A percentile compares a stretch with the other conserved stretches of the same genome.
phyloP scores from a whole-genome alignment of 176 grass and related monocot genomes.

The Alloteropsis semialata region DNA sequence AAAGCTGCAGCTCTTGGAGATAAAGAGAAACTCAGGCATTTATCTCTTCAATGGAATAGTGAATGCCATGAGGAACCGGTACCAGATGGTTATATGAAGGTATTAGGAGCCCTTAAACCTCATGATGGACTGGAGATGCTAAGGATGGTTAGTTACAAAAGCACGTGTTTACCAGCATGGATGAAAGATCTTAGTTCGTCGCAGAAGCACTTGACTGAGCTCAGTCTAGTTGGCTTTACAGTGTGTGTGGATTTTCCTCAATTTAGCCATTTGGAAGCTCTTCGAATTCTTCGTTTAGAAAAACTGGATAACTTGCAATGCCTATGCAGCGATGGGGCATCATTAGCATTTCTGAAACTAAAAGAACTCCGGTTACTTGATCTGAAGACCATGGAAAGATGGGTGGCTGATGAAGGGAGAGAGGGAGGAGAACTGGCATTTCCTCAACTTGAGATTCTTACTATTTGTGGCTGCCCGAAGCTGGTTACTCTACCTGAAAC shows the following conservation, averaged over 20 bases:
- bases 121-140: background rate
- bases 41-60: background rate
- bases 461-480: slow-evolving; percentile 16
- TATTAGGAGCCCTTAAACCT: slow-evolving; percentile 7
- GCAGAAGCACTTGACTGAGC: background rate
- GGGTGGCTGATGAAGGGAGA: background rate
- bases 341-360: background rate
- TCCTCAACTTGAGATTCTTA: background rate
- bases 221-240: background rate
- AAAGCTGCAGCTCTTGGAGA: background rate
- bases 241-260: slow-evolving; percentile 3
- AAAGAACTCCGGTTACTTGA: background rate
- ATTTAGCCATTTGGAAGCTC: background rate
- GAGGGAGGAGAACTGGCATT: background rate
- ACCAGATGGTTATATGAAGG: background rate
- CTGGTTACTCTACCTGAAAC: background rate
- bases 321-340: background rate
- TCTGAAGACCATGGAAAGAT: background rate
- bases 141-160: background rate
- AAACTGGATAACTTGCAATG: background rate
- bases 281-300: slow-evolving; percentile 14
- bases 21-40: background rate
- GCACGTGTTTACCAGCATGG: background rate
- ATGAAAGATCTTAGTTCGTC: background rate
- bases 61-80: background rate